Base-by-base conservation (phyloP, 78 protist genomes). In the Chrysochromulina parva region DNA sequence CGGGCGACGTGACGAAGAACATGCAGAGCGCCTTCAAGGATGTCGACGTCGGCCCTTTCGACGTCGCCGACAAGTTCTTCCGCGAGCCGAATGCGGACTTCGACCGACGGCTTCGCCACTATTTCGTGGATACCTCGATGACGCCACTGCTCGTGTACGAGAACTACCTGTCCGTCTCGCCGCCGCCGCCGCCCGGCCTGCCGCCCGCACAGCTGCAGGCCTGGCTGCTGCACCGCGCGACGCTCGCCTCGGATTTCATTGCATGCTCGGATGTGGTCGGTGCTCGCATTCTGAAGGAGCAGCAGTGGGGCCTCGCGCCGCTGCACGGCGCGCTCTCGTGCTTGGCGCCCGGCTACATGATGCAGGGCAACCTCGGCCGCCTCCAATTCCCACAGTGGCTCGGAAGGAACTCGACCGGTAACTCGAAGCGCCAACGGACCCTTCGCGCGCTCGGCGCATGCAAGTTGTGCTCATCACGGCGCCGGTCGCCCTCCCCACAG, bases 401-500 rank as follows among this genome's bases (percentile, higher is more conserved):
- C 53, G 94, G 96, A 20, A 90, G 92, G 55, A 26, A 14, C 57
- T 89, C 93, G 47, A 94, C 94, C 38, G 28, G n/a, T 47, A 85
- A 16, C 78, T 38, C 38, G 38, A 93, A 93, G 90, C 90, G 86
- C 54, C 14, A 13, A 38, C 84, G 93, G 28, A 50, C 91, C 57
- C 24, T 65, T 50, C n/a, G 47, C 38, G 93, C n/a, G 28, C 24
- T 91, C 22, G 14, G 22, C 52, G 28, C 59, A 73, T 11, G 89
- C 86, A 80, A 22, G 54, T 55, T 24, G 81, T 9, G n/a, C 48
- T 6, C 38, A 38, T 0, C 38, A 38, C 38, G 38, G 38, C 38
- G 38, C 38, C 38, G 38, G 38, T 0, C 38, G 38, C 38, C 38
- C 38, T 38, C 38, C 38, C 38, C 38, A 38, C 38, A 38, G 20